Conservation (phyloP, 176 grass and related monocot genomes). For the Puya raimondii region DNA sequence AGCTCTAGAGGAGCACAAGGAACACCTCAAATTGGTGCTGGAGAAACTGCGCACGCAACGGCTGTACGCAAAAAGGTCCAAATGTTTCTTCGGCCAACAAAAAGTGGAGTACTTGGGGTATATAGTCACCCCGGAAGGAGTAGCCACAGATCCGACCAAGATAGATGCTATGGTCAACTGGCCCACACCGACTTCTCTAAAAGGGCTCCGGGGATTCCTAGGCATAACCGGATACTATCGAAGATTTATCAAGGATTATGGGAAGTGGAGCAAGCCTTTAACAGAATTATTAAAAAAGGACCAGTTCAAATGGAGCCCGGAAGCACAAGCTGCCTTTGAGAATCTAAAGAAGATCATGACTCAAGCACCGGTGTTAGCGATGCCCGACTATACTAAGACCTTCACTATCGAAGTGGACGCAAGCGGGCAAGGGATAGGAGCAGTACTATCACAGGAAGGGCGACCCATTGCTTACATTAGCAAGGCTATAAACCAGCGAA, state of each 20-base stretch:
- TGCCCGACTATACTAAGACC: too few relatives aligned
- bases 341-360: too few relatives aligned
- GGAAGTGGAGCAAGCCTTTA: neutral
- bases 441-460: too few relatives aligned
- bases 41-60: neutral
- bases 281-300: too few relatives aligned
- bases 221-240: neutral
- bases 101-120: neutral
- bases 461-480: too few relatives aligned
- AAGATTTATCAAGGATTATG: neutral
- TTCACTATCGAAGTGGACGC: too few relatives aligned
- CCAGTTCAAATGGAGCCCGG: neutral
- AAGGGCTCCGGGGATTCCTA: neutral
- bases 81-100: neutral
- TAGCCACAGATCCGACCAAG: neutral
- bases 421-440: too few relatives aligned
- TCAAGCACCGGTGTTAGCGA: too few relatives aligned
- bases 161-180: neutral
- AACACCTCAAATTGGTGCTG: neutral
- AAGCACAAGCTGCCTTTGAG: too few relatives aligned
- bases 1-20: neutral
- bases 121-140: neutral
- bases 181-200: neutral
- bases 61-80: neutral
- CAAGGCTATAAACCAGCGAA: too few relatives aligned